These are phyloP conservation scores for Alloteropsis angusta DNA, from an alignment of 202 grass and related monocot species.

Conservation along the genomic window DNA sequence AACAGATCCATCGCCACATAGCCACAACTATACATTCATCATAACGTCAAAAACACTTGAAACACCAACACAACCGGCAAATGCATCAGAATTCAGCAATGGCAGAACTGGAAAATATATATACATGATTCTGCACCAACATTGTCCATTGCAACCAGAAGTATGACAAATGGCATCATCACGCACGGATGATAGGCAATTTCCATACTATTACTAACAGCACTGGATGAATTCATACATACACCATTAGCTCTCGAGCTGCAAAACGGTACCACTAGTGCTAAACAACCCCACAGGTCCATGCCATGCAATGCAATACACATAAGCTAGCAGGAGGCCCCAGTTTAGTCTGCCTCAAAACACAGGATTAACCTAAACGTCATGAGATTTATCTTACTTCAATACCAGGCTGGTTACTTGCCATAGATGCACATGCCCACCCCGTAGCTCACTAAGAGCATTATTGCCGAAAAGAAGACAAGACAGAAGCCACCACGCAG, in stretches of 20 bases:
- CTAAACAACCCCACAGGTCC: constrained; percentile 23
- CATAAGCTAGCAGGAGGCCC: constrained; percentile 31
- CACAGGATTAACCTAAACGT: constrained; percentile 28
- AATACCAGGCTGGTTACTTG: constrained; percentile 46
- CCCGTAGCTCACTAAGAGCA: constrained; percentile 68
- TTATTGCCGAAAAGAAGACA: constrained; percentile 71
- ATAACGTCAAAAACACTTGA: background rate
- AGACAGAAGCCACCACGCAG: constrained; percentile 70
- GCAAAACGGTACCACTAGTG: constrained; percentile 33
- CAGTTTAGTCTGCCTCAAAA: constrained; percentile 26
- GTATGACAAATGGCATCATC: constrained; percentile 3
- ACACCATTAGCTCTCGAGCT: constrained; percentile 24
- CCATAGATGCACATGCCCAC: constrained; percentile 71
- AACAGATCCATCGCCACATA: background rate
- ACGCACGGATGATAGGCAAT: constrained; percentile 4
- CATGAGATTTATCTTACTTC: constrained; percentile 16
- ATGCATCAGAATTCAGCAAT: constrained; percentile 12
- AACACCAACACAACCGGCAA: background rate
- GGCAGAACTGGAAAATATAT: constrained; percentile 14
- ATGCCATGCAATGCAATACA: constrained; percentile 33
- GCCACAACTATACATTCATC: background rate
- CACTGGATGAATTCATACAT: constrained; percentile 27
- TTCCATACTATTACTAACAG: background rate
- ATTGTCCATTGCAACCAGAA: constrained; percentile 8
- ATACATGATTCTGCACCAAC: constrained; percentile 21